These are phyloP conservation scores for Malassezia globosa DNA, from an alignment of 1,284 basidiomycete species.

Conservation along the genomic window DNA sequence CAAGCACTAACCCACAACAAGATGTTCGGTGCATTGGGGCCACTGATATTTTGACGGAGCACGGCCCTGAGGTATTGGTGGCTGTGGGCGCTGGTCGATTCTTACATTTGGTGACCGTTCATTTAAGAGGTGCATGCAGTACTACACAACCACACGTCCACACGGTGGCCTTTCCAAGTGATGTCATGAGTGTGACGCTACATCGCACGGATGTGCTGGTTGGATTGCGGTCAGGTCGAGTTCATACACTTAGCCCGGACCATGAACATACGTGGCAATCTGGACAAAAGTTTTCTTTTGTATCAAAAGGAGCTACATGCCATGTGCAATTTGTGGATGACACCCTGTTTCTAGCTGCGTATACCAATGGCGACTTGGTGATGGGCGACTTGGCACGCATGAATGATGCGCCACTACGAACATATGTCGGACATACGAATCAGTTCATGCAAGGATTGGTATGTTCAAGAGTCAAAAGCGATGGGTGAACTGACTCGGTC, in stretches of 20 bases:
- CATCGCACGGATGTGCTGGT: not conserved
- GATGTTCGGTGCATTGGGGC: conserved; percentile 12
- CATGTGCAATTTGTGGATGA: not conserved
- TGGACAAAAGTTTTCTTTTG: not conserved
- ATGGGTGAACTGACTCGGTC: not conserved
- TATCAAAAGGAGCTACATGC: not conserved
- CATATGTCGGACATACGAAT: conserved; percentile 6
- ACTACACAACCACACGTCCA: not conserved
- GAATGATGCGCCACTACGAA: not conserved
- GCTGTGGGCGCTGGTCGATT: conserved; percentile 1
- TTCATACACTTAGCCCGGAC: not conserved
- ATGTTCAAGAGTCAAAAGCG: too few species aligned
- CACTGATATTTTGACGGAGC: not conserved
- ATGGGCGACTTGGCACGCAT: conserved; percentile 3
- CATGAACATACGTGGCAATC: not conserved
- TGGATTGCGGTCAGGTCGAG: conserved; percentile 2
- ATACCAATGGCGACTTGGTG: conserved; percentile 15
- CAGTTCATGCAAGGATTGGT: conserved; percentile 7
- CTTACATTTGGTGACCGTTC: not conserved
- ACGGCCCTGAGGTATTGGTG: not conserved
- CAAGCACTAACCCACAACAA: not conserved
- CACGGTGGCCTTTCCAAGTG: not conserved
- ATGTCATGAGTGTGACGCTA: conserved; percentile 5
- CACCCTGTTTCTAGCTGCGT: conserved; percentile 7
- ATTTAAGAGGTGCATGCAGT: not conserved